Conservation (phyloP, 768 basidiomycete genomes). For the Xanthoconium purpureum region DNA sequence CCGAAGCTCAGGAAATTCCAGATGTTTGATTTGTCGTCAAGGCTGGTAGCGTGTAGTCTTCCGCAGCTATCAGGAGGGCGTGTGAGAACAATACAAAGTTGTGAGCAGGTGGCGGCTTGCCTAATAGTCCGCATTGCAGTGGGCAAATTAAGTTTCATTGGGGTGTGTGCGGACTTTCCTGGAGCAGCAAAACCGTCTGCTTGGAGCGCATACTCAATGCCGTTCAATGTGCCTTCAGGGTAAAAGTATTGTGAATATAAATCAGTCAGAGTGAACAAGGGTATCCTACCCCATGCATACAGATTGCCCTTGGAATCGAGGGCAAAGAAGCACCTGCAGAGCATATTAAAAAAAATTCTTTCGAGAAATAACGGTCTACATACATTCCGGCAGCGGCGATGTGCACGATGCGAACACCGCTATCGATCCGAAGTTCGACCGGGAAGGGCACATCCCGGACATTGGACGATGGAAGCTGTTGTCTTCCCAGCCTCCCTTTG, state of each 20-base stretch:
- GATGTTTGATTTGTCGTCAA: slow-evolving; percentile 57
- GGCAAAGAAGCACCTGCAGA: slow-evolving; percentile 80
- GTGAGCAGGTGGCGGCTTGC: slow-evolving; percentile 32
- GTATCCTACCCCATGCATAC: slow-evolving; percentile 72
- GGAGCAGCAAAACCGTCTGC: slow-evolving; percentile 57
- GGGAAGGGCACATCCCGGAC: slow-evolving; percentile 58
- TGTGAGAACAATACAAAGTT: slow-evolving; percentile 10
- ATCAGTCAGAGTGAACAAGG: background rate
- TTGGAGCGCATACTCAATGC: slow-evolving; percentile 36
- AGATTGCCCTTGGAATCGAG: slow-evolving; percentile 71
- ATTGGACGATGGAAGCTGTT: slow-evolving; percentile 33
- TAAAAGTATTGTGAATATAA: slow-evolving; percentile 1
- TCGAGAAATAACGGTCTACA: slow-evolving; percentile 22
- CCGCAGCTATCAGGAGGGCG: slow-evolving; percentile 56
- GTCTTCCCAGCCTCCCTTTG: slow-evolving; percentile 63
- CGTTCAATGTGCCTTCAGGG: slow-evolving; percentile 62
- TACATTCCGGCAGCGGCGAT: slow-evolving; percentile 83
- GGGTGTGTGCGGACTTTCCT: slow-evolving; percentile 47
- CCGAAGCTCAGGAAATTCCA: slow-evolving; percentile 83
- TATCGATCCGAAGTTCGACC: slow-evolving; percentile 51
- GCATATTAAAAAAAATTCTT: background rate
- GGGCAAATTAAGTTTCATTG: slow-evolving; percentile 60
- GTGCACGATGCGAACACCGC: slow-evolving; percentile 61
- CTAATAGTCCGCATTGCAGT: slow-evolving; percentile 60
- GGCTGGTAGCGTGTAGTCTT: slow-evolving; percentile 62